phyloP scores from a whole-genome alignment of 345 rosid species.

The Moringa oleifera region DNA sequence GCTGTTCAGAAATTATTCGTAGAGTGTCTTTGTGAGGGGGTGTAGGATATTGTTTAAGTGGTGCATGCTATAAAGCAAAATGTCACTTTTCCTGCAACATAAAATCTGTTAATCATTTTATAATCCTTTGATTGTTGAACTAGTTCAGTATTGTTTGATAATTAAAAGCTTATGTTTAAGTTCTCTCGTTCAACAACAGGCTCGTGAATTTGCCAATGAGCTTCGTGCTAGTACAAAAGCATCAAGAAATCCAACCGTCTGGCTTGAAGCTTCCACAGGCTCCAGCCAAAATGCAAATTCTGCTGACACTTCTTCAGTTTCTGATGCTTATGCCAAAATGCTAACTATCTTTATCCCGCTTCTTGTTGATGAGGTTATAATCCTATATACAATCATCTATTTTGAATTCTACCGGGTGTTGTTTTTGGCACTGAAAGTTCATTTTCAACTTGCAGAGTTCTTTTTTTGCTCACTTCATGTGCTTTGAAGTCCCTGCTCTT shows the following conservation, averaged over 20 bases:
- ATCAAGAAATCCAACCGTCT: conserved; percentile 84
- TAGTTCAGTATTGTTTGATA: too few species aligned
- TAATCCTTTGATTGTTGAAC: too few species aligned
- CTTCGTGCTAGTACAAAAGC: conserved; percentile 99
- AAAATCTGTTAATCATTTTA: too few species aligned
- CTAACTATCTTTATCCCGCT: conserved; percentile 96
- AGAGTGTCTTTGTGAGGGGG: too few species aligned
- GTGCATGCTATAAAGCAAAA: neutral
- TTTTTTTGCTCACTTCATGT: conserved; percentile 99
- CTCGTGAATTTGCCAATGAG: conserved; percentile 98
- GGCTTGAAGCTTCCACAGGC: conserved; percentile 92
- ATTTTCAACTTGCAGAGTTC: conserved; percentile 73
- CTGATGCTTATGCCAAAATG: conserved; percentile 97
- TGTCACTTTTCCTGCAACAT: neutral
- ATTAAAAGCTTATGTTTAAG: too few species aligned
- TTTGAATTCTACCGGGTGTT: conserved; percentile 6
- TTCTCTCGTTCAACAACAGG: conserved; percentile 41
- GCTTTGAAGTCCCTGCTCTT: conserved; percentile 97
- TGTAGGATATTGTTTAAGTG: too few species aligned
- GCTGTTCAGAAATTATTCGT: too few species aligned
- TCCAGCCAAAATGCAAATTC: conserved; percentile 61
- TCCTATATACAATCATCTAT: conserved; percentile 16
- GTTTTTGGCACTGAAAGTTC: conserved; percentile 13
- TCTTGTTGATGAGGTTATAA: conserved; percentile 88
- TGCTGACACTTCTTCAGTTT: conserved; percentile 84